Evolutionary conservation across 352 stramenopile genomes (phyloP), one percentile per base, ranked within the genome.

Genomic region (Phytophthora cryptogea): DNA sequence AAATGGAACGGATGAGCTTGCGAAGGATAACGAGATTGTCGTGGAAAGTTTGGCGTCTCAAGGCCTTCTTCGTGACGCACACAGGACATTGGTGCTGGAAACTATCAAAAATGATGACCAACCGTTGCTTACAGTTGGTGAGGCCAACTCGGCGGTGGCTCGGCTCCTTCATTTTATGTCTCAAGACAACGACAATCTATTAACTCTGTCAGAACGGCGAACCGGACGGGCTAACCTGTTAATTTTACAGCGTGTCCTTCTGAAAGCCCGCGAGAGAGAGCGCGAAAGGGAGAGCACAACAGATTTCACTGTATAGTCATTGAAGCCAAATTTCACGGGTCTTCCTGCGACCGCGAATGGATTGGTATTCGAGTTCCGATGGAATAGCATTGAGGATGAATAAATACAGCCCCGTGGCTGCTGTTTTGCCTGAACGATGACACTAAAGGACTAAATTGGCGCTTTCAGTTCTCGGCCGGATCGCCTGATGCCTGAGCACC

Each of bases 21-120:
- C 65, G 14, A 80, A 83, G 51, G 77, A 87, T 45, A 78, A 87
- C 42, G 77, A 85, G 47, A 87, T 87, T 26, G 74, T 87, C 28
- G 63, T 87, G 17, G 77, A 84, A 50, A 87, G 77, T 48, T 60
- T 87, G 47, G 78, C 77, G 26, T 54, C 76, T 2, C 77, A 87
- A 28, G 77, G 77, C 0, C 53, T 87, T 50, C 68, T 87, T 26
- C 72, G 77, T 37, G 77, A 87, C 45, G 54, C 70, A 6, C 59
- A 66, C 20, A 70, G 67, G 13, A 43, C 58, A 11, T 37, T 76
- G 44, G 40, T 67, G 28, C 37, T 78, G 17, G 53, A 79, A 14
- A 50, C 49, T 26, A 58, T 67, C 31, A 70, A 70, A 17, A 57
- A 43, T 31, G 71, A 79, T 31, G 48, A 72, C 42, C 51, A 72